Base-by-base conservation (phyloP, 805 yeast species). In the Saccharomycopsis guyanensis region DNA sequence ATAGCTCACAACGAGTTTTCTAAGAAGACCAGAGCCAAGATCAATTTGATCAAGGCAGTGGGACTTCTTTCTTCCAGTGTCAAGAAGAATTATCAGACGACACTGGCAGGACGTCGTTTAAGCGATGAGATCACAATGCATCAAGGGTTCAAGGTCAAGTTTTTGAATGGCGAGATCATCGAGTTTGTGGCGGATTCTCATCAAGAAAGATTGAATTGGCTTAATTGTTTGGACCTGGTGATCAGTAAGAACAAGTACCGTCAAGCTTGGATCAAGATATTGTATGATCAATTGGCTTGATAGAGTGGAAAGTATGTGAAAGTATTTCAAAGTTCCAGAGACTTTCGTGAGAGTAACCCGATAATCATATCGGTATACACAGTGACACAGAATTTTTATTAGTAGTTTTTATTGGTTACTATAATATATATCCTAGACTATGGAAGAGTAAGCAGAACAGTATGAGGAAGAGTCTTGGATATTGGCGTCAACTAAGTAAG, bases 131-230 rank as follows among this genome's bases (percentile, higher is more conserved):
- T 81, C 33, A 62, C 80, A 42, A 67, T 82, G 58, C 82, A 80
- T 50, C 82, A 85, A 51, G 80, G 88, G 10, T 86, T 89, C 70
- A 81, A 81, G 57, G 63, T 89, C 41, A 66, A 69, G 51, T 89
- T 89, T 62, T 72, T 76, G 36, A 84, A 89, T 59, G 89, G 86
- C 3, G 97, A 89, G 62, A 68, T 76, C 3, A 83, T 89, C 43
- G 85, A 80, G 53, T 86, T 91, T 61, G 86, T 85, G n/a, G 91
- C 96, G 15, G 93, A 86, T 45, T 76, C 80, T 38, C 70, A 66
- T 39, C 68, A 61, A 15, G 82, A 78, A 40, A 82, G 80, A 63
- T 59, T 63, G 27, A 65, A 67, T 45, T 91, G 97, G 97, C 73
- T 82, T 43, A 55, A 62, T 3, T 61, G 71, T 1, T 62, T 89